Percentiles rank a stretch among this genome's conserved stretches.
Evolutionary conservation across 768 basidiomycete species (phyloP).

Genomic region (Hypholoma fasciculare): DNA sequence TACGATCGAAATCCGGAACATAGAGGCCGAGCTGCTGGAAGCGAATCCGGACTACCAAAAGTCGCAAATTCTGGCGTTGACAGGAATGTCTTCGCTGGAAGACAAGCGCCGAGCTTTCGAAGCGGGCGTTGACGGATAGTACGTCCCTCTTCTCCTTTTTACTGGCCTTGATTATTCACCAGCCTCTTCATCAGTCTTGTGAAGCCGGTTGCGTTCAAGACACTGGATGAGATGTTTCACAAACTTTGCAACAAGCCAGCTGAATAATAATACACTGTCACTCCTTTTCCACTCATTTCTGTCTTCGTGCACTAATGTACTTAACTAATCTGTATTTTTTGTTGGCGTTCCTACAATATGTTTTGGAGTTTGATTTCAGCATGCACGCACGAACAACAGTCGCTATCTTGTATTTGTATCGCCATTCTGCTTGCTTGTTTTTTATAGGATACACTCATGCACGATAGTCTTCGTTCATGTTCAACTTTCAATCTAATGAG

Average conservation of each 20-base stretch:
- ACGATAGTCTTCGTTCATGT: too few relatives aligned
- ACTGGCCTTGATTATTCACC: not conserved
- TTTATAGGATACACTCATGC: not conserved
- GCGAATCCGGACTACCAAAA: conserved; percentile 26
- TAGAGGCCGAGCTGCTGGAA: conserved; percentile 51
- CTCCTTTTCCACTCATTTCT: not conserved
- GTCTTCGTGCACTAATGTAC: not conserved
- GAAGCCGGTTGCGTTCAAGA: conserved; percentile 95
- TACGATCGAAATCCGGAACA: conserved; percentile 75
- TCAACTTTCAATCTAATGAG: too few relatives aligned
- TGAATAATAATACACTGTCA: not conserved
- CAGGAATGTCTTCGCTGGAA: conserved; percentile 91
- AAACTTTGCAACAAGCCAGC: conserved; percentile 47
- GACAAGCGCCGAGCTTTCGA: conserved; percentile 91
- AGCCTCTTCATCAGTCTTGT: conserved; percentile 59
- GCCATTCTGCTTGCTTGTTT: not conserved
- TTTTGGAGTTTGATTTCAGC: too few relatives aligned
- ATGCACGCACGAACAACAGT: too few relatives aligned
- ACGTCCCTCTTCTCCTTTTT: conserved; percentile 30
- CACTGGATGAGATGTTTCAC: conserved; percentile 80
- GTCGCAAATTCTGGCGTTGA: conserved; percentile 80
- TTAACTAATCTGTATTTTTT: not conserved
- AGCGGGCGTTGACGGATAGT: conserved; percentile 96
- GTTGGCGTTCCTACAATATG: too few relatives aligned
- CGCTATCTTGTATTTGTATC: not conserved